Base-by-base conservation (phyloP, 768 basidiomycete species). In the Serendipita vermifera region DNA sequence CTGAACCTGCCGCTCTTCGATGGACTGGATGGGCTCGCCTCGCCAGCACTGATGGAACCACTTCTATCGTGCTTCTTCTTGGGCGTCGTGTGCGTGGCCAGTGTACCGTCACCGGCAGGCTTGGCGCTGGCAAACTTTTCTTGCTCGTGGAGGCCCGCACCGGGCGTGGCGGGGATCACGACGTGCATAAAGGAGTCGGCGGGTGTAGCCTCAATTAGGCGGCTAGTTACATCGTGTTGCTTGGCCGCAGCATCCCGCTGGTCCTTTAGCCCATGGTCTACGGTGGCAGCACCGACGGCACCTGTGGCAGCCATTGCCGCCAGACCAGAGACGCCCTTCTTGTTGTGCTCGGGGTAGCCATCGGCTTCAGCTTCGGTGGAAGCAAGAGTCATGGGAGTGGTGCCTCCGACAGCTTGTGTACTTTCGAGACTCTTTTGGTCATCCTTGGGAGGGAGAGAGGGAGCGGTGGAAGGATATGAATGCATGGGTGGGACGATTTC, bases 81-180 rank as follows among this genome's bases (percentile, higher is more conserved):
- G 4, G 46, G 46, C 9, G n/a, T n/a, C n/a, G n/a, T n/a, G n/a
- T n/a, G n/a, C n/a, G n/a, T n/a, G n/a, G 46, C 24, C 9, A 51
- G 46, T n/a, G 20, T 29, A n/a, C 46, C 22, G 3, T 13, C 22
- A 5, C 7, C 27, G 35, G 35, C 35, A 36, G 35, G 9, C 7
- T 51, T 51, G n/a, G 24, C 7, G 15, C 32, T 29, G n/a, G n/a
- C n/a, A 29, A 51, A 51, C 46, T 26, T 51, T 26, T 51, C 46
- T 26, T 3, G 46, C n/a, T 51, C 46, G 11, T 51, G 5, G 20
- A 51, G 46, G n/a, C 46, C 46, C 5, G 46, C 46, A 26, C 46
- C 46, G 9, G 46, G 46, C 20, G 46, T 51, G n/a, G 46, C 46
- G 46, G 46, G 46, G 20, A 51, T 51, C n/a, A 51, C 46, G 22